Evolutionary conservation across 306 rosid species (phyloP).

Genomic region (Acmispon strigosus): DNA sequence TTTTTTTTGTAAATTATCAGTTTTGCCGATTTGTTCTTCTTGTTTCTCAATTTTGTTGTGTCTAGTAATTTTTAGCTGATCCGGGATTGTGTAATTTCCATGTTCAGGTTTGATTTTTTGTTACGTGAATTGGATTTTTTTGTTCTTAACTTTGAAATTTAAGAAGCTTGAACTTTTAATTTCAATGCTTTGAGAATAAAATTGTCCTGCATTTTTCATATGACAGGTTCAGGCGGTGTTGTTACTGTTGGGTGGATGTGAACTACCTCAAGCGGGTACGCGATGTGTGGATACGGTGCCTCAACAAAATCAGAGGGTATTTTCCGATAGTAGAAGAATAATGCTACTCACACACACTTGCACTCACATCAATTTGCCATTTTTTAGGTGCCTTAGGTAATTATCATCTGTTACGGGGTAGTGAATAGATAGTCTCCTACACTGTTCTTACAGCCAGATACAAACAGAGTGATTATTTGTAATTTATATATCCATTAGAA

Average conservation of each 20-base stretch:
- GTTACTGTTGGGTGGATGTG: slow-evolving; percentile 78
- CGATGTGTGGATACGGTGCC: slow-evolving; percentile 39
- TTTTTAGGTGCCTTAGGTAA: background rate
- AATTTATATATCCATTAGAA: background rate
- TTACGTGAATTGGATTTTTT: background rate
- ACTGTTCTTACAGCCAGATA: background rate
- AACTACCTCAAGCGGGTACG: slow-evolving; percentile 44
- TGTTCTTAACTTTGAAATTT: background rate
- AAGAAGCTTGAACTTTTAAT: background rate
- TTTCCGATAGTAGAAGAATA: slow-evolving; percentile 3
- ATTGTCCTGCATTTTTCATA: background rate
- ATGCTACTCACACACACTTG: background rate
- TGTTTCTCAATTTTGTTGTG: background rate
- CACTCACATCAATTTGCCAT: background rate
- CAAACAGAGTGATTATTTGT: background rate
- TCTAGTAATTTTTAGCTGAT: background rate
- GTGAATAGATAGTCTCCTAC: background rate
- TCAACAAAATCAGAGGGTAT: slow-evolving; percentile 74
- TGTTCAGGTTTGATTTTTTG: background rate
- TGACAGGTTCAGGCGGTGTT: slow-evolving; percentile 84
- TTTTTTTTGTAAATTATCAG: background rate
- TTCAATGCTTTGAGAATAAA: background rate
- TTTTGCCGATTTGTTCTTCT: background rate
- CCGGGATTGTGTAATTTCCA: background rate
- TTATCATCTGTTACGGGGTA: background rate